Conservation (phyloP, 2,329 filamentous ascomycete species). For the Calonectria ilicicola region DNA sequence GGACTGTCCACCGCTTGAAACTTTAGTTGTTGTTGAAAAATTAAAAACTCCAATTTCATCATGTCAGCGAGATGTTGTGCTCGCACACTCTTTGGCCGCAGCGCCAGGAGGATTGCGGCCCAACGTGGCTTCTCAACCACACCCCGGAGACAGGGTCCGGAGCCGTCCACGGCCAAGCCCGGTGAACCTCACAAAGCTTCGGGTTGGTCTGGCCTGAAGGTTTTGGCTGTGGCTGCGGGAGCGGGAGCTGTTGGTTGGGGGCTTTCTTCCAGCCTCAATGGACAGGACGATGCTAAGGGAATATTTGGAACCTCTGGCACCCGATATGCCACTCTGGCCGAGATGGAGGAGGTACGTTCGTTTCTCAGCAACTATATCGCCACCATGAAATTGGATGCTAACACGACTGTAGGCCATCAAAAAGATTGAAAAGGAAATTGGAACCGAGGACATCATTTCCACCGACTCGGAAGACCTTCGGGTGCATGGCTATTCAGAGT, state of each 20-base stretch:
- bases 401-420: constrained; percentile 60
- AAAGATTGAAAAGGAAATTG: constrained; percentile 64
- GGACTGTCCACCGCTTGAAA: not conserved
- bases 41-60: constrained; percentile 11
- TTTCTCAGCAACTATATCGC: too few relatives aligned
- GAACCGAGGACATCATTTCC: constrained; percentile 68
- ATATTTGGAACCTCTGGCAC: constrained; percentile 36
- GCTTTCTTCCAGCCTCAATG: constrained; percentile 45
- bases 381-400: not conserved
- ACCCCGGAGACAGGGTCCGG: constrained; percentile 20
- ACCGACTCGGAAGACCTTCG: constrained; percentile 72
- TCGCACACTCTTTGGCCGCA: constrained; percentile 33
- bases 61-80: constrained; percentile 32
- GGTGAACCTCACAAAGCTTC: constrained; percentile 17
- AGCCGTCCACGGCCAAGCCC: constrained; percentile 15
- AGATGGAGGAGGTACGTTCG: constrained; percentile 56
- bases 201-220: constrained; percentile 47
- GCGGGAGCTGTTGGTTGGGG: constrained; percentile 57
- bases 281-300: constrained; percentile 16
- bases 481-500: constrained; percentile 75
- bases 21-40: constrained; percentile 2
- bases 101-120: constrained; percentile 21
- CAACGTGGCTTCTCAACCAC: constrained; percentile 29
- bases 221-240: constrained; percentile 52
- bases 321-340: constrained; percentile 55